Evolutionary conservation across 2,329 filamentous ascomycete genomes (phyloP), one percentile per base, ranked within the genome.

Genomic region (Helicocarpus griseus): DNA sequence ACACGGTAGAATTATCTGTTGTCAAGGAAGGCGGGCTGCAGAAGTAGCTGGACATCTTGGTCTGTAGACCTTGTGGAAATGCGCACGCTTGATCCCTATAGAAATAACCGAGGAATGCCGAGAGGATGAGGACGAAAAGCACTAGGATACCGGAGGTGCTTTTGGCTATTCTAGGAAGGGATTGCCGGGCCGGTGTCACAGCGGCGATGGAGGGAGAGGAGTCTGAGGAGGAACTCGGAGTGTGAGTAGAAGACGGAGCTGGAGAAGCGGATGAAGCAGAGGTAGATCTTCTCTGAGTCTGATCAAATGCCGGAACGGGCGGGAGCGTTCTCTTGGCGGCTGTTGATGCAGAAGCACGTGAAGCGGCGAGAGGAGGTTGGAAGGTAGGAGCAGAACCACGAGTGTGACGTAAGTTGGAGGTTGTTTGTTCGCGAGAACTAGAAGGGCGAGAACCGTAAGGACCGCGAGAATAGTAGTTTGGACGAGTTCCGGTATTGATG

Each of bases 11-110:
- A 40, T 47, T 54, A 14, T 47, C 39, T 11, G 13, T 51, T 22
- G 31, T 9, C n/a, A 49, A 29, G 26, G 31, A 50, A 14, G 38
- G 5, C 5, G 47, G 19, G 5, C 38, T 36, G 3, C 62, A 58
- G 5, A 35, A 36, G 22, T 35, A 35, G 28, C 19, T 13, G 13
- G 44, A 47, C 28, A 47, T 36, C 11, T n/a, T 45, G 11, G 26
- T 19, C 19, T 31, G 43, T 21, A 45, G 24, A 33, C 24, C 26
- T 31, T 35, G 29, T 17, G 44, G 44, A 24, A 33, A 24, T 13
- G 19, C 2, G 40, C 44, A 35, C 11, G 31, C 44, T 8, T 35
- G 28, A 8, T 35, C 29, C 35, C 44, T 24, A 19, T 26, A 47
- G 19, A 47, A 22, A 24, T n/a, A 21, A 35, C 24, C 11, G 17